These are phyloP conservation scores for Didymella sp. DNA, from an alignment of 2,329 filamentous ascomycete genomes.

Conservation along the genomic window DNA sequence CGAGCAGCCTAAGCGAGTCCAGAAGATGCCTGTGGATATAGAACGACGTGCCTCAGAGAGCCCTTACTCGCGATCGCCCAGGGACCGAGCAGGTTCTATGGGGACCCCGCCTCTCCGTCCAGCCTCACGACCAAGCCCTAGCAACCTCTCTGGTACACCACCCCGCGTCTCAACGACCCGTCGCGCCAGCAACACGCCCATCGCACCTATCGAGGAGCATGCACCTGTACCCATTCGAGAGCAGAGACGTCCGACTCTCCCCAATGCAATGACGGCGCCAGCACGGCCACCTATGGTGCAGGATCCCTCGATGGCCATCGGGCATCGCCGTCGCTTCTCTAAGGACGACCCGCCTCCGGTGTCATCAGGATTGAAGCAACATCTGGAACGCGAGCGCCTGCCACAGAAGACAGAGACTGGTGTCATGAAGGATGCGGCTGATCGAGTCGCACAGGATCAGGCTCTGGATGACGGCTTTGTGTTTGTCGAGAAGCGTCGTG, in stretches of 20 bases:
- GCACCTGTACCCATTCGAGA: constrained; percentile 44
- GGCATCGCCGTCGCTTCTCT: constrained; percentile 69
- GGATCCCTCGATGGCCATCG: constrained; percentile 47
- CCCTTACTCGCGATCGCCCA: constrained; percentile 44
- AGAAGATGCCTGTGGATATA: constrained; percentile 39
- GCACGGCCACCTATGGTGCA: constrained; percentile 49
- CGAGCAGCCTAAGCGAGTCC: constrained; percentile 33
- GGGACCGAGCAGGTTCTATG: constrained; percentile 36
- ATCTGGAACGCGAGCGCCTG: constrained; percentile 53
- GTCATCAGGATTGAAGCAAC: constrained; percentile 58
- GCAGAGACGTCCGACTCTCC: constrained; percentile 53
- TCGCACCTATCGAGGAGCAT: constrained; percentile 45
- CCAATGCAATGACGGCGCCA: constrained; percentile 55
- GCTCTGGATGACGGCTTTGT: constrained; percentile 95
- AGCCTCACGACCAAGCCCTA: constrained; percentile 41
- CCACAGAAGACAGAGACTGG: constrained; percentile 50
- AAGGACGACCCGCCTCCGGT: constrained; percentile 54
- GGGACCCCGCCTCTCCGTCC: constrained; percentile 46
- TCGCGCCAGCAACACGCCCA: constrained; percentile 44
- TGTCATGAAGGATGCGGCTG: constrained; percentile 58
- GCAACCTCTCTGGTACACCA: constrained; percentile 35
- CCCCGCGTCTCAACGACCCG: constrained; percentile 35
- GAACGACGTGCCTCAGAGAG: constrained; percentile 39
- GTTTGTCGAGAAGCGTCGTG: constrained; percentile 89
- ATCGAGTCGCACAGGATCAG: constrained; percentile 81